A percentile compares a stretch with the other conserved stretches of the same genome.
Conservation (phyloP, 2,329 filamentous ascomycete genomes). For the Botryotinia calthae region DNA sequence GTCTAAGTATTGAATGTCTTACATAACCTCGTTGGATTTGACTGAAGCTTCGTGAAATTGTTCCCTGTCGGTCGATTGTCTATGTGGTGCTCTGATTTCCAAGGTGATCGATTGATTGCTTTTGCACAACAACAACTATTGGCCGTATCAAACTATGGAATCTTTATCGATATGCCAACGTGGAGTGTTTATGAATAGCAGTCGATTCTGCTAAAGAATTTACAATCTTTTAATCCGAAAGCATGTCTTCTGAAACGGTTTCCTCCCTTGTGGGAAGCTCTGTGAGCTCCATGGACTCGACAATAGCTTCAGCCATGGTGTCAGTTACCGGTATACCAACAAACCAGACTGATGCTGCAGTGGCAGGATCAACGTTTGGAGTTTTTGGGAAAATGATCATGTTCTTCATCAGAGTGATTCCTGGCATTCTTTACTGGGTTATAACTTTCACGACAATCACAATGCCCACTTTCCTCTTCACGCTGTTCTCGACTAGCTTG, state of each 20-base stretch:
- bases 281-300: slow-evolving; percentile 29
- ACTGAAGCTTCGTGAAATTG: slow-evolving; percentile 3
- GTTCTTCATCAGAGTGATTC: slow-evolving; percentile 53
- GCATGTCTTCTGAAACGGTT: slow-evolving; percentile 25
- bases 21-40: neutral
- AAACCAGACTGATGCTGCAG: slow-evolving; percentile 40
- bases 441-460: slow-evolving; percentile 86
- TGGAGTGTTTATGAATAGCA: neutral
- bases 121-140: slow-evolving; percentile 1
- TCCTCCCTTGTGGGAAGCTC: slow-evolving; percentile 29
- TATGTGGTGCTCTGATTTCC: neutral
- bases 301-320: slow-evolving; percentile 26
- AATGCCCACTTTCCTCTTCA: slow-evolving; percentile 84
- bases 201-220: neutral
- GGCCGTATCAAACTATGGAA: slow-evolving; percentile 7
- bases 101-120: neutral
- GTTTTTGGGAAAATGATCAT: slow-evolving; percentile 55
- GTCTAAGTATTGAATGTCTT: neutral
- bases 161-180: neutral
- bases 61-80: slow-evolving; percentile 6
- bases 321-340: slow-evolving; percentile 24
- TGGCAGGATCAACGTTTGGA: slow-evolving; percentile 55
- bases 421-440: slow-evolving; percentile 69
- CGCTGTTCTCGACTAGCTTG: slow-evolving; percentile 84
- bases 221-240: slow-evolving; percentile 5